A percentile compares a stretch with the other conserved stretches of the same genome.
Evolutionary conservation across 1,139 yeast genomes (phyloP).

Genomic region (Schwanniomyces etchellsii): DNA sequence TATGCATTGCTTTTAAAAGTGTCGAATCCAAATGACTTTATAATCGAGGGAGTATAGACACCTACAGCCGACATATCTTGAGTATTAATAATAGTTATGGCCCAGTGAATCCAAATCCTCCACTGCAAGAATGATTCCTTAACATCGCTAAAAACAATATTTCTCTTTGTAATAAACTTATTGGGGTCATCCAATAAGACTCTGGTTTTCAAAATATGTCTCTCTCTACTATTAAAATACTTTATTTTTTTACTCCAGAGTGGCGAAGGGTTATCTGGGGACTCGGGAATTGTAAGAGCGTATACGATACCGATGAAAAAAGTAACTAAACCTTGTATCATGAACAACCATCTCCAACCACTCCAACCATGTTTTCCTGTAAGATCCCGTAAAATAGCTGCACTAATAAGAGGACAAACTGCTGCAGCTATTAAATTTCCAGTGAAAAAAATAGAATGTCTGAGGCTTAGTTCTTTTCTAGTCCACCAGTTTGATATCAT

Average conservation of each 20-base stretch:
- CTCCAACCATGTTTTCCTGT: constrained; percentile 5
- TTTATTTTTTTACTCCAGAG: constrained; percentile 24
- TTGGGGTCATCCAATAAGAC: constrained; percentile 27
- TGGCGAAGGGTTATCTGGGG: constrained; percentile 25
- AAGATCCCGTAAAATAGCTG: constrained; percentile 8
- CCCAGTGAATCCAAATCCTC: no score
- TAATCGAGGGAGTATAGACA: no score
- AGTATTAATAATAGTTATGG: no score
- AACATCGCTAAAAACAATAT: no score
- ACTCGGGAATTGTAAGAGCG: constrained; percentile 29
- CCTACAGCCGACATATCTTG: no score
- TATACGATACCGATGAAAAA: constrained; percentile 22
- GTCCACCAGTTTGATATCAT: constrained; percentile 23
- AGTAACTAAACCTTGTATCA: constrained; percentile 29
- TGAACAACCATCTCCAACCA: constrained; percentile 34
- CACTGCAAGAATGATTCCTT: no score
- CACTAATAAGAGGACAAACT: constrained; percentile 14
- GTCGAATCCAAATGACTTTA: no score
- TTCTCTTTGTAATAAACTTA: constrained; percentile 22
- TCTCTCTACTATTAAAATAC: constrained; percentile 33
- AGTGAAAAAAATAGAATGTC: constrained; percentile 19
- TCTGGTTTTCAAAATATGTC: constrained; percentile 23
- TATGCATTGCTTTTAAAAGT: no score
- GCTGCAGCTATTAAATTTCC: constrained; percentile 17
- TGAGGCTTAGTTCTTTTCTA: constrained; percentile 19